Conservation (phyloP, 768 basidiomycete genomes). For the Mycena maculata region DNA sequence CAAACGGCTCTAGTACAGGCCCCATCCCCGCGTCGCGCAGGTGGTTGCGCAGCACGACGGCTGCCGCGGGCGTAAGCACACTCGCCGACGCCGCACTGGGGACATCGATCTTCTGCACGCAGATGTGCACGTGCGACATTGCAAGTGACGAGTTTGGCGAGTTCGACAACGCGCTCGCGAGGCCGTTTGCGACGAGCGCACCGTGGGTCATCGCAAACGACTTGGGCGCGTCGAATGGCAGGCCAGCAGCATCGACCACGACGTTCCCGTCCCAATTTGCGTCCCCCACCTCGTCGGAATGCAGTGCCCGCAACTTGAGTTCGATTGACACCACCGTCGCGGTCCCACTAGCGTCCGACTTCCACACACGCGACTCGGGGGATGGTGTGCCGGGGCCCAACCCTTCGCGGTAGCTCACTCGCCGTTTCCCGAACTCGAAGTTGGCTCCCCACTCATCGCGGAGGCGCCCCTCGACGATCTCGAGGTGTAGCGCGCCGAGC, state of each 20-base stretch:
- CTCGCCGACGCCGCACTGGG: conserved; percentile 59
- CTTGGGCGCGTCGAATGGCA: conserved; percentile 64
- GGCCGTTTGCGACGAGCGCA: conserved; percentile 72
- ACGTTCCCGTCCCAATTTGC: conserved; percentile 83
- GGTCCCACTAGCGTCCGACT: conserved; percentile 72
- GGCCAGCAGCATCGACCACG: conserved; percentile 66
- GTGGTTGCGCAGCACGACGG: conserved; percentile 70
- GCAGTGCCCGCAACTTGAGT: conserved; percentile 66
- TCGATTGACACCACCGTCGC: conserved; percentile 60
- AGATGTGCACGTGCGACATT: conserved; percentile 71
- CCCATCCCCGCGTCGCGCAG: conserved; percentile 75
- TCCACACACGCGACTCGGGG: conserved; percentile 61
- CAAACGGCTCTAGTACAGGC: conserved; percentile 82
- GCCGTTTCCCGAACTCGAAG: conserved; percentile 81
- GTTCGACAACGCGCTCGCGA: conserved; percentile 77
- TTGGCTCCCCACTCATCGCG: conserved; percentile 82
- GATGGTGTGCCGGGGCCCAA: conserved; percentile 48
- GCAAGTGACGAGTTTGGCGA: conserved; percentile 84
- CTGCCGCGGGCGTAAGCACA: conserved; percentile 72
- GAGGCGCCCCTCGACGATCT: conserved; percentile 86
- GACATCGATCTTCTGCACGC: conserved; percentile 58
- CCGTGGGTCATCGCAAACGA: conserved; percentile 57
- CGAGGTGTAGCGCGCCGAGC: conserved; percentile 88
- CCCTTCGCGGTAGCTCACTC: conserved; percentile 85
- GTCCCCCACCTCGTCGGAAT: conserved; percentile 68